Percentiles rank a stretch among this genome's conserved stretches.
These are phyloP conservation scores for Phylloporus sp. DNA, from an alignment of 1,284 basidiomycete genomes.

Conservation along the genomic window DNA sequence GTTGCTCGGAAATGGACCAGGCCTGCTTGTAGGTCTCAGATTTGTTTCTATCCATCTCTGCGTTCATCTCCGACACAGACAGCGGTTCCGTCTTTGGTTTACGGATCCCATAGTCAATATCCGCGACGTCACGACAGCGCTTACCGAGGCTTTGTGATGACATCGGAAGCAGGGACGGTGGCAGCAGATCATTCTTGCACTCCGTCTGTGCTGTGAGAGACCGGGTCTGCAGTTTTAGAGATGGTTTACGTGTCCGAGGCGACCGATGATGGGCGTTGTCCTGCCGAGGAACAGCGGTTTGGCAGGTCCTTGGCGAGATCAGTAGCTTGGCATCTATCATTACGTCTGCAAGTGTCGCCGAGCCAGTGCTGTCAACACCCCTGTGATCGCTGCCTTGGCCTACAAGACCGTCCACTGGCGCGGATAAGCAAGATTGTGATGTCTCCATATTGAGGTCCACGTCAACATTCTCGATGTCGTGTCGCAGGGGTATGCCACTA, in stretches of 20 bases:
- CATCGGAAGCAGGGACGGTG: constrained; percentile 10
- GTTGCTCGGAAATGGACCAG: constrained; percentile 76
- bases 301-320: constrained; percentile 5
- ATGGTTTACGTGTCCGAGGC: constrained; percentile 36
- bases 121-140: constrained; percentile 29
- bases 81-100: constrained; percentile 27
- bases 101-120: constrained; percentile 9
- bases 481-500: constrained; percentile 54
- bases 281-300: constrained; percentile 2
- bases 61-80: constrained; percentile 19
- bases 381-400: constrained; percentile 7
- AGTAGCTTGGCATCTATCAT: constrained; percentile 4
- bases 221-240: constrained; percentile 37
- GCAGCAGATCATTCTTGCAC: constrained; percentile 11
- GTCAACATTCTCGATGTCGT: constrained; percentile 63
- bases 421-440: constrained; percentile 17
- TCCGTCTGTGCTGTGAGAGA: constrained; percentile 15
- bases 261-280: constrained; percentile 16
- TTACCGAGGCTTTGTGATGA: constrained; percentile 31
- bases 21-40: constrained; percentile 77
- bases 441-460: constrained; percentile 50
- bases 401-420: constrained; percentile 14
- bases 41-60: constrained; percentile 46
- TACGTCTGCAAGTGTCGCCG: constrained; percentile 5
- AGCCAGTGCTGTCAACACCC: constrained; percentile 18